These are phyloP conservation scores for Chlamydomonas incerta DNA, from an alignment of 139 green algal species.

Conservation along the genomic window DNA sequence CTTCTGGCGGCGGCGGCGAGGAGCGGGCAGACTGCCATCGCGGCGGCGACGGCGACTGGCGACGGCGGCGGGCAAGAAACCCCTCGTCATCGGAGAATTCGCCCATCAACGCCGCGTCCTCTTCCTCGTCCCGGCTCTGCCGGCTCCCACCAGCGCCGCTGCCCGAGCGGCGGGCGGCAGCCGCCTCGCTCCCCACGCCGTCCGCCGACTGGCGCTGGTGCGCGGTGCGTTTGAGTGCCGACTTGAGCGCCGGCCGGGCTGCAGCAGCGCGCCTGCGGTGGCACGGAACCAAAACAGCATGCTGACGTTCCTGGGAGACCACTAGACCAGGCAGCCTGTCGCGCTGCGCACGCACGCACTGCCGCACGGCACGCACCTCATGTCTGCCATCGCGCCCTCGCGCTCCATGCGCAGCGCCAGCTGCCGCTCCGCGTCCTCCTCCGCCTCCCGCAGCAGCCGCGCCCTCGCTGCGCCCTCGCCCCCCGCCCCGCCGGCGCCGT, in stretches of 20 bases:
- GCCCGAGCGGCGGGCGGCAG: not conserved
- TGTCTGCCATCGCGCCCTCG: constrained; percentile 61
- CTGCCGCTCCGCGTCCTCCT: constrained; percentile 25
- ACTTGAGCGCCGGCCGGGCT: not conserved
- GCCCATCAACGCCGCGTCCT: no score
- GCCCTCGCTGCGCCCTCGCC: constrained; percentile 8
- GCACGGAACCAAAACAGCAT: no score
- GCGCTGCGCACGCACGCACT: no score
- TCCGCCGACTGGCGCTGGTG: constrained; percentile 8
- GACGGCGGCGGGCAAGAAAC: no score
- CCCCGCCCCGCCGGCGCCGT: not conserved
- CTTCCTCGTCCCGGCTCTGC: no score
- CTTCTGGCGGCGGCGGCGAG: not conserved
- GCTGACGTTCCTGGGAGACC: no score
- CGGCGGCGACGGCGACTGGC: not conserved
- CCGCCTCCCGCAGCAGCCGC: constrained; percentile 18
- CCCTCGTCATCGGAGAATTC: not conserved
- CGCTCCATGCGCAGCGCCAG: constrained; percentile 44
- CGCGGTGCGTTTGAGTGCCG: not conserved
- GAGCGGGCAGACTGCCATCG: constrained; percentile 26
- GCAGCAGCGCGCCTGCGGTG: not conserved
- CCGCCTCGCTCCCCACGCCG: not conserved
- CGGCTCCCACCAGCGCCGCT: not conserved
- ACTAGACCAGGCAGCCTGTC: no score
- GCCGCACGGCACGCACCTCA: constrained; percentile 37